Conservation (phyloP, 805 yeast genomes). For the Metschnikowia colocasiae region DNA sequence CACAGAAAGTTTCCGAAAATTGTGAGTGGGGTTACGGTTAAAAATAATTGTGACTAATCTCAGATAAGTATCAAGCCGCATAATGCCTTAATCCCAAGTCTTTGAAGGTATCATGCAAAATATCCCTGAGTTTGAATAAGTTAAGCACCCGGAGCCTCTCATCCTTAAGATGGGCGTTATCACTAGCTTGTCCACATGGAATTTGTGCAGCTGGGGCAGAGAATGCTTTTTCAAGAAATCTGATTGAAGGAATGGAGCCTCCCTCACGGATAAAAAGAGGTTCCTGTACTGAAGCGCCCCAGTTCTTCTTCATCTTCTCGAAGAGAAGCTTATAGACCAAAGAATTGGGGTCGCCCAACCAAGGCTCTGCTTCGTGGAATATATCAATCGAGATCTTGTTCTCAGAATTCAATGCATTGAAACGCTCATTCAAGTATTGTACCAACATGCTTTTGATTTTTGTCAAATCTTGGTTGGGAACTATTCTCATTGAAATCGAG, state of each 20-base stretch:
- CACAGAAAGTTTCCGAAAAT: no score
- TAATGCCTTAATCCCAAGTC: slow-evolving; percentile 26
- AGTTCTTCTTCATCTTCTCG: slow-evolving; percentile 58
- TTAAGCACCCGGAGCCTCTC: slow-evolving; percentile 80
- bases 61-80: not conserved
- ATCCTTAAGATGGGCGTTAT: slow-evolving; percentile 88
- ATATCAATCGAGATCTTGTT: slow-evolving; percentile 61
- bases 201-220: slow-evolving; percentile 90
- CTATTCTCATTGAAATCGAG: slow-evolving; percentile 76
- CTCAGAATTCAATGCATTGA: slow-evolving; percentile 49
- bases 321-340: slow-evolving; percentile 65
- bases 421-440: slow-evolving; percentile 43
- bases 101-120: slow-evolving; percentile 52
- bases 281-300: slow-evolving; percentile 56
- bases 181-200: slow-evolving; percentile 94
- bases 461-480: slow-evolving; percentile 77
- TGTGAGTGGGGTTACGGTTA: not conserved
- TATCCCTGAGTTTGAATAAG: slow-evolving; percentile 66
- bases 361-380: slow-evolving; percentile 87
- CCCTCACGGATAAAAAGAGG: slow-evolving; percentile 93
- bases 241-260: slow-evolving; percentile 89
- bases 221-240: slow-evolving; percentile 78
- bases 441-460: slow-evolving; percentile 51
- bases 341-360: slow-evolving; percentile 87
- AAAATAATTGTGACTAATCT: not conserved